Evolutionary conservation across 768 basidiomycete species (phyloP), one percentile per base, ranked within the genome.

Genomic region (Tricholoma terreum): DNA sequence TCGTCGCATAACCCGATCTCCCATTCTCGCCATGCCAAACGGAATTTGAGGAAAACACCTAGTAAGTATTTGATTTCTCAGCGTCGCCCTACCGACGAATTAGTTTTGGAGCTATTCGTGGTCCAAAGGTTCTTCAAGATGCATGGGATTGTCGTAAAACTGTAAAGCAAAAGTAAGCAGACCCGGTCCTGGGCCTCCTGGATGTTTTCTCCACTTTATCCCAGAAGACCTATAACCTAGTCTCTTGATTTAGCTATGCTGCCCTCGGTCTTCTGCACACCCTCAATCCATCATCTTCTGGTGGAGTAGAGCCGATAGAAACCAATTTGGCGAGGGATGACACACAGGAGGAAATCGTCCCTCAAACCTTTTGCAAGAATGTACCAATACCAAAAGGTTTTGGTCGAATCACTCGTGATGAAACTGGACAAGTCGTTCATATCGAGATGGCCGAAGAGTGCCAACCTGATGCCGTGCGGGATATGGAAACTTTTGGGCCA

Each of bases 71-170:
- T 38, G 30, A 31, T 34, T 56, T 42, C 17, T 15, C 33, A 1
- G 22, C 50, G 30, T 50, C 31, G 2, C 21, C 11, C 6, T n/a
- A 21, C 1, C 17, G 8, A 24, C 50, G 24, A 35, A 59, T 34
- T 50, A 15, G 51, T 31, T 57, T 49, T 31, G 15, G 61, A 87
- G 90, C 87, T 22, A 86, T 97, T 59, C 82, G 85, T 54, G 94
- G 90, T 5, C 93, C 94, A 1, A 86, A 88, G 67, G 78, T 81
- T 9, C 75, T 97, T 60, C 90, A 89, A 67, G 85, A 89, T 45
- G 85, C 86, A 55, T 98, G 94, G 94, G 90, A 98, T 71, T 84
- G 84, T 62, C 76, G 75, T 51, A 92, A 91, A 74, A 98, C 94
- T 10, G 86, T 95, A 15, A 83, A 82, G 61, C 95, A 98, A 82